Percentiles rank a stretch among this genome's conserved stretches.
Evolutionary conservation across 2,329 filamentous ascomycete species (phyloP).

Genomic region (Aspergillus sp.): DNA sequence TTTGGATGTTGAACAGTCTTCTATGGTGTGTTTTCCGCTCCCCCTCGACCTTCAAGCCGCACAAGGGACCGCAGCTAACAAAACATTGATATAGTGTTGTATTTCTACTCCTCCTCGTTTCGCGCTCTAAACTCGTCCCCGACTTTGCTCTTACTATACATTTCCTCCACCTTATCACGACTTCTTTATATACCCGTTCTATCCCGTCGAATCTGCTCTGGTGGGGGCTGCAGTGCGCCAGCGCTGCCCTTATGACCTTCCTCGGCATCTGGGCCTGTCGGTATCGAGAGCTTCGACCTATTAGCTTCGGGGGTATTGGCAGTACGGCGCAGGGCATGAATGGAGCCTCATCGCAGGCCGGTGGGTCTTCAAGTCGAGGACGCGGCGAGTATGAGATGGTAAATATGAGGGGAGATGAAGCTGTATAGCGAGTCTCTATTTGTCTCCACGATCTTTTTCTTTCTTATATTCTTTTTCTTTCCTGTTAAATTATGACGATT

Average conservation of each 20-base stretch:
- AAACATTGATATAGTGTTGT: conserved; percentile 66
- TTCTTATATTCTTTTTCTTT: conserved; percentile 11
- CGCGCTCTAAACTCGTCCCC: conserved; percentile 88
- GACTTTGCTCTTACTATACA: conserved; percentile 93
- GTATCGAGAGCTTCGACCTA: conserved; percentile 85
- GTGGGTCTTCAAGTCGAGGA: conserved; percentile 25
- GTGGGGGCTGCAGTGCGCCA: conserved; percentile 74
- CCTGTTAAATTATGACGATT: background rate
- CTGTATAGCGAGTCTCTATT: conserved; percentile 30
- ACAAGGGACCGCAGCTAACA: background rate
- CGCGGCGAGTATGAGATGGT: conserved; percentile 43
- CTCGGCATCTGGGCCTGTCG: conserved; percentile 89
- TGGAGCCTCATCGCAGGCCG: conserved; percentile 13
- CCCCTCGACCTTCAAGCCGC: background rate
- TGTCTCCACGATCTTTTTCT: conserved; percentile 6
- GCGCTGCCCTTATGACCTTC: conserved; percentile 66
- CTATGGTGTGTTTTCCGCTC: conserved; percentile 58
- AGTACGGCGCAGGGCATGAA: conserved; percentile 20
- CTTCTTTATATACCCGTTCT: conserved; percentile 75
- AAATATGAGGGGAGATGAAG: conserved; percentile 37
- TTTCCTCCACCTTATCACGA: conserved; percentile 77
- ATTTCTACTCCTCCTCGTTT: conserved; percentile 80
- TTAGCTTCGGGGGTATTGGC: conserved; percentile 73
- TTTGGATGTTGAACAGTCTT: conserved; percentile 69
- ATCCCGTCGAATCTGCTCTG: conserved; percentile 81